phyloP scores from a whole-genome alignment of 2,329 filamentous ascomycete genomes.

The Aureobasidium leucospermi region DNA sequence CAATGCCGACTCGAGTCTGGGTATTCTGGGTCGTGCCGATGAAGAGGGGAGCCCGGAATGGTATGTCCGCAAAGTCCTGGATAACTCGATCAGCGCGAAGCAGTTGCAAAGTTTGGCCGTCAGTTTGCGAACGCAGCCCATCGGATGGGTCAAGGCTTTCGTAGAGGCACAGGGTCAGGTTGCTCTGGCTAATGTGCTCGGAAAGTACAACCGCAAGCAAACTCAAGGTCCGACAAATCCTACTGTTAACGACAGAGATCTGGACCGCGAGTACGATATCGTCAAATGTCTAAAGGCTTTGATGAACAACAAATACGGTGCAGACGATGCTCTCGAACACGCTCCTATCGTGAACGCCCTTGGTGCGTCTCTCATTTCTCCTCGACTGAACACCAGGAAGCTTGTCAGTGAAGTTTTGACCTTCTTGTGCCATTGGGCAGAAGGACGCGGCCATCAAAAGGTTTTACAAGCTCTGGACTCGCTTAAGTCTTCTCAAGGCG shows the following conservation, averaged over 20 bases:
- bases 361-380: constrained; percentile 77
- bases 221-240: constrained; percentile 60
- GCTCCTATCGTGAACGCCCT: constrained; percentile 85
- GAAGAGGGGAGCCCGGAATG: constrained; percentile 96
- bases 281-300: constrained; percentile 94
- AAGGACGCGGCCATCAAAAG: constrained; percentile 82
- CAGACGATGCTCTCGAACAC: constrained; percentile 86
- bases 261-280: constrained; percentile 93
- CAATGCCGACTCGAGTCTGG: constrained; percentile 59
- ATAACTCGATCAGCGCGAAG: constrained; percentile 86
- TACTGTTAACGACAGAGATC: constrained; percentile 64
- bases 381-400: constrained; percentile 84
- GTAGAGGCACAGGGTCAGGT: constrained; percentile 97
- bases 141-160: constrained; percentile 92
- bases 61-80: constrained; percentile 96
- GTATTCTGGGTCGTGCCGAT: constrained; percentile 71
- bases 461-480: constrained; percentile 89
- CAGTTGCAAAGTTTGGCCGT: constrained; percentile 89
- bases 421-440: constrained; percentile 90
- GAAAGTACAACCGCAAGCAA: constrained; percentile 87
- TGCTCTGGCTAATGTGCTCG: constrained; percentile 84
- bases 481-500: constrained; percentile 78
- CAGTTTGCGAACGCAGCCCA: constrained; percentile 90
- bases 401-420: constrained; percentile 94
- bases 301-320: constrained; percentile 99